phyloP scores from a whole-genome alignment of 2,329 filamentous ascomycete species.

The Pseudocercospora fuligena region DNA sequence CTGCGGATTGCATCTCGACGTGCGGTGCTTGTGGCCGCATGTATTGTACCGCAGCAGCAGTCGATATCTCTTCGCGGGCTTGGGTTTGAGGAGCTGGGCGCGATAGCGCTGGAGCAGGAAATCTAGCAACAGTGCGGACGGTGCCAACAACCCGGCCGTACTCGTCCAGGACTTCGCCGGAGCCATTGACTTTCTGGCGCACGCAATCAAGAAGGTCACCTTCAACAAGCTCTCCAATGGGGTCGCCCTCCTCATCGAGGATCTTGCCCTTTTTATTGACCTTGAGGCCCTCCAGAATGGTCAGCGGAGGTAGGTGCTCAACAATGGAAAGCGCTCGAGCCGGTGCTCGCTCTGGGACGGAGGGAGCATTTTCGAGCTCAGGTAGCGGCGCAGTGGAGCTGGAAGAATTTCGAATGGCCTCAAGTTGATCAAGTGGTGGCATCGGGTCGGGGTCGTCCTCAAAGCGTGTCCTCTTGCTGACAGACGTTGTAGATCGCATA shows the following conservation, averaged over 20 bases:
- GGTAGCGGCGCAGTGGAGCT: not conserved
- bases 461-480: conserved; percentile 25
- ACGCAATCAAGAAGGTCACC: conserved; percentile 51
- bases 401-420: conserved; percentile 10
- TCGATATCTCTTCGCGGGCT: not conserved
- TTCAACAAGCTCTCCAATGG: conserved; percentile 53
- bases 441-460: conserved; percentile 24
- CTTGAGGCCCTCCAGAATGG: conserved; percentile 56
- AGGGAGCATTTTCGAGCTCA: not conserved
- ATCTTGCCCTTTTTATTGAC: conserved; percentile 61
- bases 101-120: not conserved
- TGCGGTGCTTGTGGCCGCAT: not conserved
- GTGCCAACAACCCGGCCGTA: conserved; percentile 52
- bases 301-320: conserved; percentile 40
- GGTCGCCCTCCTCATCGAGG: conserved; percentile 53
- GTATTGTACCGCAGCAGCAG: not conserved
- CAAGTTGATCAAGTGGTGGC: conserved; percentile 22
- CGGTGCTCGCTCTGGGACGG: not conserved
- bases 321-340: not conserved
- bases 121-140: conserved; percentile 26
- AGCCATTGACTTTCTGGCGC: conserved; percentile 52
- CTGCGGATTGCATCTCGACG: not conserved
- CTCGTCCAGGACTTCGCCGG: conserved; percentile 55
- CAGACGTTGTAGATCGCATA: conserved; percentile 16
- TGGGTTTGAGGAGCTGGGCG: not conserved